Base-by-base conservation (phyloP, 495 filamentous ascomycete species). In the Penicillium silybi region DNA sequence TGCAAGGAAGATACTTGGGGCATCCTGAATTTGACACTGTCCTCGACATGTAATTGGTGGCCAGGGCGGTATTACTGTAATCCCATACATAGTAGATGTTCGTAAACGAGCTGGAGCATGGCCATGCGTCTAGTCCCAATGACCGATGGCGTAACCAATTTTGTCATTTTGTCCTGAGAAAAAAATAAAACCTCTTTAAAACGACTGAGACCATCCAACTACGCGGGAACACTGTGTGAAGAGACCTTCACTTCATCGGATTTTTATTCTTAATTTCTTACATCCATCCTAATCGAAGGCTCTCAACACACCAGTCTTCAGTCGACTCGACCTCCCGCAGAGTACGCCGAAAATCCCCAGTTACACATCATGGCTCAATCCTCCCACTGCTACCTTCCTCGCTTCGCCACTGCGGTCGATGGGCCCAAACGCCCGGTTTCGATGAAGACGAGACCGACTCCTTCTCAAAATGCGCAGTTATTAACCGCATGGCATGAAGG, bases 351-450 rank as follows among this genome's bases (percentile, higher is more conserved):
- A 25, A 2, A 43, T 20, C 38, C 11, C 19, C 41, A 34, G 29
- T 17, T 18, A 26, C 23, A 18, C 38, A 58, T 9, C 52, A 73
- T 73, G 70, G 65, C 65, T 46, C 64, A 70, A 59, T 67, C 66
- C 22, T 62, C 64, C 15, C 59, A 65, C 27, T 75, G 72, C 48
- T 67, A 61, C 48, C 62, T 75, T 18, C 70, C 72, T 29, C 62
- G 53, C 23, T 71, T 73, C 54, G 57, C 68, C 23, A 56, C 67
- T 44, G 62, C 58, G 37, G 34, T 52, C 40, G 56, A 66, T 27
- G 64, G 63, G 37, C 64, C 64, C 4, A 71, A 61, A 56, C 68
- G 70, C 44, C 64, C 65, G 35, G 59, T 71, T 50, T 71, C 67
- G 48, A 66, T 70, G 57, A 70, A 64, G 59, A 59, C 58, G 38